These are phyloP conservation scores for Phytophthora hibernalis DNA, from an alignment of 352 stramenopile genomes.

Conservation along the genomic window DNA sequence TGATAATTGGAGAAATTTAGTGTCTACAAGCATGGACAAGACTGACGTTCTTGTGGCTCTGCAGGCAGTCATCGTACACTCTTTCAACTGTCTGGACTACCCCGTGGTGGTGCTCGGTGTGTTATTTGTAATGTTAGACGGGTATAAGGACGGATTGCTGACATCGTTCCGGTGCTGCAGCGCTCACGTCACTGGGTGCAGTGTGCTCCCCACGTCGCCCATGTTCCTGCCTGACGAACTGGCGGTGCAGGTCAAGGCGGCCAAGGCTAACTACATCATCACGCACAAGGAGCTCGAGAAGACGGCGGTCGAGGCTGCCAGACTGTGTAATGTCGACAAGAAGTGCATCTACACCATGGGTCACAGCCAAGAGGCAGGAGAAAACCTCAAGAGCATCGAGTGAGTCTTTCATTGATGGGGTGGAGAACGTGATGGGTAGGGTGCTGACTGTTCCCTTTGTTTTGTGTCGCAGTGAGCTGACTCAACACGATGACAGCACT, in stretches of 20 bases:
- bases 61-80: constrained; percentile 65
- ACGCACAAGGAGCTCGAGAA: constrained; percentile 59
- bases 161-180: constrained; percentile 27
- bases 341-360: constrained; percentile 64
- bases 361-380: constrained; percentile 13
- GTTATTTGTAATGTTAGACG: constrained; percentile 11
- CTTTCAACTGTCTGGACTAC: constrained; percentile 79
- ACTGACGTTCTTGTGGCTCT: constrained; percentile 15
- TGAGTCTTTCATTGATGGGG: constrained; percentile 29
- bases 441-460: constrained; percentile 41
- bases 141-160: constrained; percentile 4
- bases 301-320: constrained; percentile 52
- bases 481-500: constrained; percentile 41
- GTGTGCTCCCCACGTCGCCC: constrained; percentile 66
- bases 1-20: background rate
- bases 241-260: constrained; percentile 46
- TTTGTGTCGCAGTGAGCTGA: constrained; percentile 45
- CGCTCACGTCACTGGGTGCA: constrained; percentile 55
- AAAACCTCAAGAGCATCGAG: constrained; percentile 58
- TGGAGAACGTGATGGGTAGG: background rate
- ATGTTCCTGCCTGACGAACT: constrained; percentile 64
- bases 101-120: constrained; percentile 61
- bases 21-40: background rate
- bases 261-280: constrained; percentile 66
- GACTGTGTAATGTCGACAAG: constrained; percentile 35